phyloP scores from a whole-genome alignment of 1,284 basidiomycete species.

The Afroboletus lepidellus region DNA sequence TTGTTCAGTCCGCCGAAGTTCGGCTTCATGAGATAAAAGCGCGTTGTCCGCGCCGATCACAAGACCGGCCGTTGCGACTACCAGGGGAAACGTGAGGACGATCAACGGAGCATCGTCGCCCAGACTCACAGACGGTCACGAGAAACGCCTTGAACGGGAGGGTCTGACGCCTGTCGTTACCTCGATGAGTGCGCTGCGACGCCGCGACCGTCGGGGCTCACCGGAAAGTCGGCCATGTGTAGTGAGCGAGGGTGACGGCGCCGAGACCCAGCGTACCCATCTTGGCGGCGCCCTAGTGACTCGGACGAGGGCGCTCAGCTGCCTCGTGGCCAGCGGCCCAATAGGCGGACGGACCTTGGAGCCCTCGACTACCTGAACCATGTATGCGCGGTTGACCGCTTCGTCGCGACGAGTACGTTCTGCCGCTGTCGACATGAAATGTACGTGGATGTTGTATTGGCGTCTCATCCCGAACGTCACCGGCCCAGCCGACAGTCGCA shows the following conservation, averaged over 20 bases:
- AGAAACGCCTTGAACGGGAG: conserved; percentile 80
- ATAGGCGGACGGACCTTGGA: conserved; percentile 38
- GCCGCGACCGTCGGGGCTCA: conserved; percentile 30
- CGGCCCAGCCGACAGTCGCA: background rate
- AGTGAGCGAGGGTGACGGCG: conserved; percentile 65
- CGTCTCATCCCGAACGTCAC: conserved; percentile 5
- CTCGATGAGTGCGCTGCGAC: background rate
- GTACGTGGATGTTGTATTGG: background rate
- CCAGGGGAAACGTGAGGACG: conserved; percentile 6
- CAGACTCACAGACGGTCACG: conserved; percentile 52
- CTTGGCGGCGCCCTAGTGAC: conserved; percentile 55
- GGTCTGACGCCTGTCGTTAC: conserved; percentile 62
- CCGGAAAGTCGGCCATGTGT: conserved; percentile 78
- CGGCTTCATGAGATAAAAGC: conserved; percentile 67
- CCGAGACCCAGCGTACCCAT: conserved; percentile 58
- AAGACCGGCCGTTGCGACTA: conserved; percentile 66
- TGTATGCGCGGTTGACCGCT: conserved; percentile 54
- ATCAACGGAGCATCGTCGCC: background rate
- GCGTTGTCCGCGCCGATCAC: conserved; percentile 76
- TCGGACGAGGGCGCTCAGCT: background rate
- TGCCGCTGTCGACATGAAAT: conserved; percentile 36
- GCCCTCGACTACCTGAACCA: conserved; percentile 53
- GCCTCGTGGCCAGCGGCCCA: background rate
- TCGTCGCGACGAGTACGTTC: conserved; percentile 46
- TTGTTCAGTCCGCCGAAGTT: conserved; percentile 65